Evolutionary conservation across 208 protist species (phyloP).

Genomic region (Acanthamoeba polyphaga): DNA sequence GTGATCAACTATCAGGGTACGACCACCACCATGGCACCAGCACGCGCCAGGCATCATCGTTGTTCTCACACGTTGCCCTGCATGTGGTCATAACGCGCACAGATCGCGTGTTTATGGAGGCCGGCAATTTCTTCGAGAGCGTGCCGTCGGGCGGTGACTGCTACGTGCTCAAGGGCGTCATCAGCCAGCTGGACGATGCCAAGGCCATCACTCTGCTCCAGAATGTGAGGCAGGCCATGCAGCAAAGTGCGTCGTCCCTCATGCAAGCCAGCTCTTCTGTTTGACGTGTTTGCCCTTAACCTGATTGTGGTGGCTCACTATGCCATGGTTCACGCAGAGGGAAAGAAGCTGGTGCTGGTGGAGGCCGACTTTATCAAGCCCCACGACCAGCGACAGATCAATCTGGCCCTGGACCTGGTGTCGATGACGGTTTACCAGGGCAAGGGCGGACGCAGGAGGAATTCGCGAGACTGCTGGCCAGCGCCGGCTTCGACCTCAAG

Average conservation of each 20-base stretch:
- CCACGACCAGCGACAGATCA: constrained; percentile 15
- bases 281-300: neutral
- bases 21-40: neutral
- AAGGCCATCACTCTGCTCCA: neutral
- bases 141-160: constrained; percentile 48
- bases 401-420: constrained; percentile 27
- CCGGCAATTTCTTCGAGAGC: constrained; percentile 38
- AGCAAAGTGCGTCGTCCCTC: neutral
- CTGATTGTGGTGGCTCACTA: neutral
- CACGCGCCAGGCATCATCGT: neutral
- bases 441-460: constrained; percentile 21
- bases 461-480: neutral
- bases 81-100: no score
- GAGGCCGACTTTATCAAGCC: constrained; percentile 63
- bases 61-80: neutral
- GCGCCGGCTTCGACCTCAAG: constrained; percentile 5
- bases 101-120: constrained; percentile 19
- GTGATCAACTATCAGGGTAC: constrained; percentile 10
- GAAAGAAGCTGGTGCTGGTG: constrained; percentile 23
- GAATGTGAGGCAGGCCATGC: constrained; percentile 36
- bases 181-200: constrained; percentile 43
- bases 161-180: constrained; percentile 49
- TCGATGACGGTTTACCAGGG: constrained; percentile 36
- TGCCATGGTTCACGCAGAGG: neutral
- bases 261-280: neutral